Base-by-base conservation (phyloP, 495 filamentous ascomycete genomes). In the Trichocladium antarcticum region DNA sequence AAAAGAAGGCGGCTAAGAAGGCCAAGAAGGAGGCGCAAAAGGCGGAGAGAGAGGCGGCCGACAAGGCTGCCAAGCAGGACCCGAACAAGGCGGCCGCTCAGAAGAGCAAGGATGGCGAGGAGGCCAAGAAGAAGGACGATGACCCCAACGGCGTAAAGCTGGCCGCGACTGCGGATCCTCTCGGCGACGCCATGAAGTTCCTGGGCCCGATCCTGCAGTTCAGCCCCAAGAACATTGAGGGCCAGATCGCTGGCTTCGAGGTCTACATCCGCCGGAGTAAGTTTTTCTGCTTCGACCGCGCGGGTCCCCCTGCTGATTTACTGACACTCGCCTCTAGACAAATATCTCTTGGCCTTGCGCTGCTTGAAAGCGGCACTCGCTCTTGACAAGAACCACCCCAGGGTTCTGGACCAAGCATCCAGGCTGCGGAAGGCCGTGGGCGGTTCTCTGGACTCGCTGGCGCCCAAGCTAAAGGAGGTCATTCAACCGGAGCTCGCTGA, bases 1-100 rank as follows among this genome's bases (percentile, higher is more conserved):
- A 77, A 46, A 97, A 95, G 76, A 97, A 93, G 72, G 87, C 87
- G 1, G 71, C 85, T 32, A 96, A 95, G 75, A 98, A 97, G 71
- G 89, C 90, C 2, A 89, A 82, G 69, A 89, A 86, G 66, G 92
- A 95, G 56, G 84, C 85, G 10, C 84, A 92, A 57, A 89, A 84
- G 57, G 74, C 76, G 7, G 87, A 94, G 61, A 83, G 85, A 58
- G 81, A 82, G 29, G 90, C 89, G 27, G 81, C 81, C 12, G 83
- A 87, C 53, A 68, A 68, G 24, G 73, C 70, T n/a, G 78, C 76
- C 50, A 90, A 85, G 66, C 82, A 85, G 21, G 80, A 89, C 62
- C 69, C 74, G 10, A 83, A 83, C 55, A 82, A 81, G 58, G 68
- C 74, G 20, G 68, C 59, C 35, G 59, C 69, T 16, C 64, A 67